Base-by-base conservation (phyloP, 495 filamentous ascomycete species). In the Podospora pseudocomata region DNA sequence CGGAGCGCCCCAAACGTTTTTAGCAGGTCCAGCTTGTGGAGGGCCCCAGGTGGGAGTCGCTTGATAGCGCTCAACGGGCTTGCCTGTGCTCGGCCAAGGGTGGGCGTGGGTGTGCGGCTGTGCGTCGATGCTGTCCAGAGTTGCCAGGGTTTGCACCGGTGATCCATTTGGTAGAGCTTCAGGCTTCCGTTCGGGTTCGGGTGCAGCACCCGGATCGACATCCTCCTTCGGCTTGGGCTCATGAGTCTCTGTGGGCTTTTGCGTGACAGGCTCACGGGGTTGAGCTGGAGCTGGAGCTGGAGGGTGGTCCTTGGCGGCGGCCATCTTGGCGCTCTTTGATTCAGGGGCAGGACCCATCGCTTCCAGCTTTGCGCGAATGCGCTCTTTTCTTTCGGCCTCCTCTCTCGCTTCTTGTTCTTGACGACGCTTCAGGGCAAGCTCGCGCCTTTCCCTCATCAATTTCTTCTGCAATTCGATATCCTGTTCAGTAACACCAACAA, bases 351-450 rank as follows among this genome's bases (percentile, higher is more conserved):
- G 84, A 0, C 91, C 94, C 70, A 98, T 79, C 5, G 85, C 86
- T 71, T 90, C 92, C 63, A 99, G 82, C 79, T 94, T 97, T 70
- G 91, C 83, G 34, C 88, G 86, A 71, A 98, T 92, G 57, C 95
- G 86, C 76, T 96, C 94, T 70, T 88, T 86, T 69, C 86, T 89
- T 20, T 85, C 95, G 15, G 89, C 88, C 75, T 95, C 92, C 73
- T 94, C 91, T 64, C 82, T 84, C 49, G 89, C 90, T 72, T 97
- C 94, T 72, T 95, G 85, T 67, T 97, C 93, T 66, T 89, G 76
- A 68, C 89, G 85, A 58, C 94, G 89, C 77, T 91, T 90, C 71
- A 89, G 88, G 13, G 92, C 93, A 65, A 89, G 80, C 71, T 95
- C 86, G 26, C 90, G 84, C 64, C 88, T 88, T 72, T 94, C 90